phyloP scores from a whole-genome alignment of 345 rosid genomes.

The Limnanthes douglasii region DNA sequence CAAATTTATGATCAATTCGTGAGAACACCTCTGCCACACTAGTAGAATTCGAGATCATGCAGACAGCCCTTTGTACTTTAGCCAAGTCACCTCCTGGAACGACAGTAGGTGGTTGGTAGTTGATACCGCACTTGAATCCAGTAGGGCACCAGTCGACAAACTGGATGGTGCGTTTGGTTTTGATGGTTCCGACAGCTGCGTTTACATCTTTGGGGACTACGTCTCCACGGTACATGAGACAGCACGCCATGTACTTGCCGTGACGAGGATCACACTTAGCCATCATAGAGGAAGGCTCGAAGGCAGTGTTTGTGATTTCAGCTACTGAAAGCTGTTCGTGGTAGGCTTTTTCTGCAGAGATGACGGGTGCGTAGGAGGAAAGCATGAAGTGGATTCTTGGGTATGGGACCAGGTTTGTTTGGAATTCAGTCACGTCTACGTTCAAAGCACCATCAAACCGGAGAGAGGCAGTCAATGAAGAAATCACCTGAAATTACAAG shows the following conservation, averaged over 20 bases:
- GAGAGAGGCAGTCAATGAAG: slow-evolving; percentile 64
- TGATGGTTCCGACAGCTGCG: slow-evolving; percentile 64
- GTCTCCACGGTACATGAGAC: slow-evolving; percentile 73
- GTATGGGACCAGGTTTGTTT: slow-evolving; percentile 68
- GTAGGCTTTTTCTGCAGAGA: slow-evolving; percentile 45
- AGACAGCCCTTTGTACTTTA: slow-evolving; percentile 64
- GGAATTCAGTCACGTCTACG: slow-evolving; percentile 73
- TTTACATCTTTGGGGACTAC: slow-evolving; percentile 72
- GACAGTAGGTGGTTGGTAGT: slow-evolving; percentile 72
- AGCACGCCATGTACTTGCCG: slow-evolving; percentile 84
- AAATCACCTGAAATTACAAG: slow-evolving; percentile 27
- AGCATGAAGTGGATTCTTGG: slow-evolving; percentile 85
- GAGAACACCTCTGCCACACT: slow-evolving; percentile 70
- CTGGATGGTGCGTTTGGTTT: slow-evolving; percentile 63
- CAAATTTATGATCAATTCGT: slow-evolving; percentile 62
- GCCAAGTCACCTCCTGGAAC: slow-evolving; percentile 81
- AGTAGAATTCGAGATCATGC: slow-evolving; percentile 79
- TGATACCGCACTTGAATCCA: slow-evolving; percentile 69
- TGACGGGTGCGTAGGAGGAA: slow-evolving; percentile 69
- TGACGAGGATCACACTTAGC: slow-evolving; percentile 74
- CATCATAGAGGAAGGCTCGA: slow-evolving; percentile 48
- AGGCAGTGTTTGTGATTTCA: slow-evolving; percentile 43
- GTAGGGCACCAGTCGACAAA: slow-evolving; percentile 77
- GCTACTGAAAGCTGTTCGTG: slow-evolving; percentile 52
- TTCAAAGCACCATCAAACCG: slow-evolving; percentile 74